Base-by-base conservation (phyloP, 352 stramenopile genomes). In the Phytophthora cactorum region DNA sequence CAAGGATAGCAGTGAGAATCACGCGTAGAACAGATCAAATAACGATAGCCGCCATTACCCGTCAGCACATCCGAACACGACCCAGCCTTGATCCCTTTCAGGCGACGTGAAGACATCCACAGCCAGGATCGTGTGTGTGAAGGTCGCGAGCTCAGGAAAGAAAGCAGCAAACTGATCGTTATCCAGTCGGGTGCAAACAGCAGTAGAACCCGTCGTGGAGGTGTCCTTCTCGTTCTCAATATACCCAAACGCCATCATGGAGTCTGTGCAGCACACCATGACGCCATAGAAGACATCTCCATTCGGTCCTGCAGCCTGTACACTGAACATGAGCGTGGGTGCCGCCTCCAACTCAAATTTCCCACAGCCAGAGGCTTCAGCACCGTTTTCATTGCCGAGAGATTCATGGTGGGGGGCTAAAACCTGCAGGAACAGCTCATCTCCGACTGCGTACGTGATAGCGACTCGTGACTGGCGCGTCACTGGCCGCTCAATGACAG, bases 61-160 rank as follows among this genome's bases (percentile, higher is more conserved):
- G 52, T 93, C 83, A 31, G 86, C 77, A 68, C 86, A 93, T 10
- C 86, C 86, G 49, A 93, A 86, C 9, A 71, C 80, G 43, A 89
- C 56, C 71, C 71, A 87, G 12, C 75, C 81, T 28, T 74, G 54
- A 12, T 81, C 70, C 17, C 59, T 66, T 9, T 62, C 50, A 9
- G 58, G 47, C 0, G 73, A 34, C 12, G 55, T 52, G 17, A 86
- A 64, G 29, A 66, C 58, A 61, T 91, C 77, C 10, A 90, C 76
- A 4, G 77, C 66, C 34, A 93, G 47, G 22, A 92, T 77, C 1
- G 79, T 81, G 49, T 87, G 74, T 12, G 64, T 55, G 51, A 93
- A 91, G 14, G 77, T 58, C 4, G 69, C 80, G 46, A 94, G 80
- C 41, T 92, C 82, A 9, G 86, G 84, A 59, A 94, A 92, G 54